Evolutionary conservation across 2,329 filamentous ascomycete genomes (phyloP).

Genomic region (Sporothrix sp.): DNA sequence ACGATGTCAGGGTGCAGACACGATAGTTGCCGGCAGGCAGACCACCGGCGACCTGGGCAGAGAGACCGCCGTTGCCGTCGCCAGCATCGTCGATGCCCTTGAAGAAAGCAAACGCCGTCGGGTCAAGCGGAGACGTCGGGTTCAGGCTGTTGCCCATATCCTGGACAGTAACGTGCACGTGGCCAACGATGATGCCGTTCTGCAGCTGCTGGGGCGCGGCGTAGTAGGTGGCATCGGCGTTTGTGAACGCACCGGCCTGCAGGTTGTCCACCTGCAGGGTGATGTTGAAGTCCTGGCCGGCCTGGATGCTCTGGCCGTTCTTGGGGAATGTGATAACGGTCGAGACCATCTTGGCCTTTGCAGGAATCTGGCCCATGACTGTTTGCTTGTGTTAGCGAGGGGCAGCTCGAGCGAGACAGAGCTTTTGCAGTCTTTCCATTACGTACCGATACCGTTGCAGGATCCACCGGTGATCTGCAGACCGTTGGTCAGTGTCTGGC

Average conservation of each 20-base stretch:
- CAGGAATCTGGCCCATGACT: slow-evolving; percentile 51
- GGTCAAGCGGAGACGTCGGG: slow-evolving; percentile 39
- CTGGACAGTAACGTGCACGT: slow-evolving; percentile 51
- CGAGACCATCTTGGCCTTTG: slow-evolving; percentile 45
- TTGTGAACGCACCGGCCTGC: slow-evolving; percentile 48
- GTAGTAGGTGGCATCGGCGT: slow-evolving; percentile 51
- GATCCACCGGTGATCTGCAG: slow-evolving; percentile 47
- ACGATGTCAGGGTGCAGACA: slow-evolving; percentile 32
- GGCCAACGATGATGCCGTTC: slow-evolving; percentile 44
- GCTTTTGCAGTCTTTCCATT: background rate
- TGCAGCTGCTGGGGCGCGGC: slow-evolving; percentile 45
- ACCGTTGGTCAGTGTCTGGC: slow-evolving; percentile 49
- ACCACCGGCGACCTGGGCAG: slow-evolving; percentile 28
- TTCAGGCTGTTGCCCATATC: slow-evolving; percentile 41
- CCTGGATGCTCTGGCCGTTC: slow-evolving; percentile 37
- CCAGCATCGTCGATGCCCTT: slow-evolving; percentile 33
- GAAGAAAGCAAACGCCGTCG: slow-evolving; percentile 36
- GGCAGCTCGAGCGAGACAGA: no score
- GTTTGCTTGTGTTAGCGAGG: background rate
- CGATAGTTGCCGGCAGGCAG: slow-evolving; percentile 34
- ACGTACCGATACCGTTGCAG: slow-evolving; percentile 52
- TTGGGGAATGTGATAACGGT: slow-evolving; percentile 42
- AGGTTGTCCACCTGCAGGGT: slow-evolving; percentile 43
- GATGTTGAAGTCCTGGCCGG: slow-evolving; percentile 43
- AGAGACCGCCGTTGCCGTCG: slow-evolving; percentile 29